A percentile compares a stretch with the other conserved stretches of the same genome.
Conservation (phyloP, 768 basidiomycete species). For the Sarcomyxa edulis region DNA sequence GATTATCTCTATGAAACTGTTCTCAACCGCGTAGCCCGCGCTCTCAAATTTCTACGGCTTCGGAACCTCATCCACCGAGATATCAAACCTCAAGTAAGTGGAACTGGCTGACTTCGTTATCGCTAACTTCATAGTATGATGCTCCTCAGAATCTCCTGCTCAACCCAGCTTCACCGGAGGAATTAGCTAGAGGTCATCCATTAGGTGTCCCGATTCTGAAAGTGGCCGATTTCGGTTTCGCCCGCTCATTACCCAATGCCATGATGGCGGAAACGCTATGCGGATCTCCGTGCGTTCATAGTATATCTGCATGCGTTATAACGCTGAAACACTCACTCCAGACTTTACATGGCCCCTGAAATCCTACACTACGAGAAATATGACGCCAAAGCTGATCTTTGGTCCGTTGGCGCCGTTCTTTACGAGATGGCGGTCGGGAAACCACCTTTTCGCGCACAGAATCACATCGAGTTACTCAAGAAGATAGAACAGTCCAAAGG, state of each 20-base stretch:
- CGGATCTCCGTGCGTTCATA: constrained; percentile 79
- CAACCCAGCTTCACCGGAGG: constrained; percentile 73
- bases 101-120: background rate
- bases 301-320: background rate
- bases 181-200: constrained; percentile 84
- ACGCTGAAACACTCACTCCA: constrained; percentile 19
- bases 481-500: constrained; percentile 90
- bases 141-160: constrained; percentile 78
- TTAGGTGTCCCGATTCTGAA: constrained; percentile 92
- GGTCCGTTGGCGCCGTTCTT: constrained; percentile 96
- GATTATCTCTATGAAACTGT: constrained; percentile 2
- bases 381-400: constrained; percentile 95
- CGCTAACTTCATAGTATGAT: constrained; percentile 2
- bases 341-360: constrained; percentile 98
- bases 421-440: constrained; percentile 94
- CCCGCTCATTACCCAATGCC: constrained; percentile 83
- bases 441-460: constrained; percentile 92
- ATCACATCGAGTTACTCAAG: constrained; percentile 92
- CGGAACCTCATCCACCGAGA: constrained; percentile 93
- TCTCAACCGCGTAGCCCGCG: constrained; percentile 60
- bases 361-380: constrained; percentile 97
- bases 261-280: constrained; percentile 98
- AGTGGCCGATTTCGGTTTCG: constrained; percentile 98
- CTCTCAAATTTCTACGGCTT: constrained; percentile 86
- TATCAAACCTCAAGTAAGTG: constrained; percentile 87